These are phyloP conservation scores for Eucalyptus pumila DNA, from an alignment of 345 rosid species.

Conservation along the genomic window DNA sequence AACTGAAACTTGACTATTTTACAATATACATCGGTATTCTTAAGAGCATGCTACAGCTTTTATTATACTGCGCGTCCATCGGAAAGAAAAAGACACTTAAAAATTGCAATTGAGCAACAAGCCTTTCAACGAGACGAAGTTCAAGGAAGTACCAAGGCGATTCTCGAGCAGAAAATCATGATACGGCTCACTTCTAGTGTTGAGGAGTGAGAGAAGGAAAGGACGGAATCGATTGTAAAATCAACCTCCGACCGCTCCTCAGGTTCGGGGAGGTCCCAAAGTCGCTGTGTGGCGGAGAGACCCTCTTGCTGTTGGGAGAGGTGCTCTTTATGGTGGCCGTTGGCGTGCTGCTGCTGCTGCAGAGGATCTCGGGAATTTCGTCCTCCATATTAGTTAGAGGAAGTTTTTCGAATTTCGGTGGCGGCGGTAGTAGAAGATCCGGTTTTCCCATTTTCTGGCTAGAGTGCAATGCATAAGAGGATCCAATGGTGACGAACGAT, in stretches of 20 bases:
- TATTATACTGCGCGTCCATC: not conserved
- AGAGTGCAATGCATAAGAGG: constrained; percentile 17
- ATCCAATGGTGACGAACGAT: constrained; percentile 22
- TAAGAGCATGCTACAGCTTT: not conserved
- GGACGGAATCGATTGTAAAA: constrained; percentile 81
- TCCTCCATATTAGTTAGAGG: constrained; percentile 18
- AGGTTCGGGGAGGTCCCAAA: constrained; percentile 49
- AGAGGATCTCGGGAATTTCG: constrained; percentile 58
- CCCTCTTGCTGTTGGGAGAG: constrained; percentile 95
- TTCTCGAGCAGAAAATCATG: not conserved
- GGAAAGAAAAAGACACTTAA: not conserved
- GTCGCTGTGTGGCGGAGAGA: constrained; percentile 67
- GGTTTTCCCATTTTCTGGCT: constrained; percentile 29
- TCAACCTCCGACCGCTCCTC: constrained; percentile 79
- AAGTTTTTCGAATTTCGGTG: constrained; percentile 36
- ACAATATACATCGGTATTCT: not conserved
- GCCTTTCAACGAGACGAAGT: not conserved
- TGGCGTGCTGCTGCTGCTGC: constrained; percentile 27
- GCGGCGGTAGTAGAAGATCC: constrained; percentile 17
- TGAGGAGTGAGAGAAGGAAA: constrained; percentile 94
- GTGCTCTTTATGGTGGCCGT: constrained; percentile 31
- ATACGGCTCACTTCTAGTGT: constrained; percentile 21
- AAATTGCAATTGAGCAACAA: not conserved
- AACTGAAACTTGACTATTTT: not conserved
- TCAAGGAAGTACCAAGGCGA: not conserved